Base-by-base conservation (phyloP, 1,284 basidiomycete genomes). In the Coriolopsis trogii region DNA sequence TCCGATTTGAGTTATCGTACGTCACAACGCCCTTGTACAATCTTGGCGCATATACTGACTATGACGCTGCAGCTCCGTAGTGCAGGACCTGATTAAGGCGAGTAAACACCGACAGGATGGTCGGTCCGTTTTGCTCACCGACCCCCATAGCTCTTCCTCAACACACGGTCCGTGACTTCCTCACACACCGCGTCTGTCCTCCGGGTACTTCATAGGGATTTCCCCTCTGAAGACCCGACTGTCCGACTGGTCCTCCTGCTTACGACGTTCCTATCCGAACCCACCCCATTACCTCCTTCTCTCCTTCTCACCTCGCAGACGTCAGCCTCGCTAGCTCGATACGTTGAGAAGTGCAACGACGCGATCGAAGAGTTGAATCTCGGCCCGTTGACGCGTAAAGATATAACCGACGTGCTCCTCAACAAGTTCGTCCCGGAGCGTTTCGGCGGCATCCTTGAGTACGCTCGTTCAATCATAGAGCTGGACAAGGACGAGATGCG, bases 221-320 rank as follows among this genome's bases (percentile, higher is more conserved):
- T 85, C 63, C 83, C 85, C 16, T 79, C 77, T 33, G 60, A 73
- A 10, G 78, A 87, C 59, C 73, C 76, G 21, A 73, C 73, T 42
- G 84, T 84, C 52, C 82, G 87, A 38, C 76, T 85, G 18, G 87
- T 87, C 47, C 77, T 90, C 62, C 73, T 89, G 12, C 72, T 86
- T 41, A 81, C 81, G 13, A 72, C 85, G 20, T 88, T 85, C 67
- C 72, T 83, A 48, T 70, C 77, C 33, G 73, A 72, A 26, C 44
- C 53, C 7, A 37, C 51, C 5, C 57, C 76, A 36, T 70, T 78
- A 34, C 71, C 74, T 46, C 65, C 62, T 31, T 66, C 70, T 42
- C 61, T 67, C 44, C 61, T 34, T 5, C 16, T 37, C 2, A 55
- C 46, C 3, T 42, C 41, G 3, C 28, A 33, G 33, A 49, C 48